These are phyloP conservation scores for Taphrina populina DNA, from an alignment of 1,139 yeast genomes.

Conservation along the genomic window DNA sequence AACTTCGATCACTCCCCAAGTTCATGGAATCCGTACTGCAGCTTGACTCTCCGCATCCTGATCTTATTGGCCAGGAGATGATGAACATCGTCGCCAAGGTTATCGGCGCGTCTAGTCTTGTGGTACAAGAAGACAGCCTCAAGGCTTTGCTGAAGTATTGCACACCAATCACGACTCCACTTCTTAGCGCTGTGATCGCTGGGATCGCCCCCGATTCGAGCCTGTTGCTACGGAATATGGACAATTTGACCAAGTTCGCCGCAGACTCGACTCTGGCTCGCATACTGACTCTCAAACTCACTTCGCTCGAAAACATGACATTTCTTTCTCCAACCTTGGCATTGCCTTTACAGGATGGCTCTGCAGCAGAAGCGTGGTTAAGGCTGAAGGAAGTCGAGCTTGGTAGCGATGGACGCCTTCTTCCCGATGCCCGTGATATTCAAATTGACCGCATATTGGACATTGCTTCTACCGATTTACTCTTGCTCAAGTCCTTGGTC, in stretches of 20 bases:
- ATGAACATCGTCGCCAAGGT: conserved; percentile 1
- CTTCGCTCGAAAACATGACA: no score
- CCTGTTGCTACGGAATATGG: background rate
- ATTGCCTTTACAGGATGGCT: no score
- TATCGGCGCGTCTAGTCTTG: background rate
- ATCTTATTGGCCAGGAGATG: background rate
- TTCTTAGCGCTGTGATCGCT: background rate
- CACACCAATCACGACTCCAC: background rate
- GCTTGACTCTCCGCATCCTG: background rate
- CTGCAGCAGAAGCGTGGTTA: conserved; percentile 2
- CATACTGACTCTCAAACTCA: background rate
- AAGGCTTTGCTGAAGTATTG: background rate
- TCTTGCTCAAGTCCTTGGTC: background rate
- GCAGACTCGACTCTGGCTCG: background rate
- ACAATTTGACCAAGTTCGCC: background rate
- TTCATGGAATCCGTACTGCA: background rate
- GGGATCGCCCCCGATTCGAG: background rate
- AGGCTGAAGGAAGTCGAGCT: no score
- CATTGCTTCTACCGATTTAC: background rate
- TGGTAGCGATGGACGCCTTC: no score
- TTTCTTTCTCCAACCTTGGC: no score
- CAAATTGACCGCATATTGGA: background rate
- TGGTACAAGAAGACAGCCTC: background rate
- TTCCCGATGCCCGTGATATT: no score
- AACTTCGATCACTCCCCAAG: conserved; percentile 1